phyloP scores from a whole-genome alignment of 2,329 filamentous ascomycete genomes.

The Pestalotiopsis sp. region DNA sequence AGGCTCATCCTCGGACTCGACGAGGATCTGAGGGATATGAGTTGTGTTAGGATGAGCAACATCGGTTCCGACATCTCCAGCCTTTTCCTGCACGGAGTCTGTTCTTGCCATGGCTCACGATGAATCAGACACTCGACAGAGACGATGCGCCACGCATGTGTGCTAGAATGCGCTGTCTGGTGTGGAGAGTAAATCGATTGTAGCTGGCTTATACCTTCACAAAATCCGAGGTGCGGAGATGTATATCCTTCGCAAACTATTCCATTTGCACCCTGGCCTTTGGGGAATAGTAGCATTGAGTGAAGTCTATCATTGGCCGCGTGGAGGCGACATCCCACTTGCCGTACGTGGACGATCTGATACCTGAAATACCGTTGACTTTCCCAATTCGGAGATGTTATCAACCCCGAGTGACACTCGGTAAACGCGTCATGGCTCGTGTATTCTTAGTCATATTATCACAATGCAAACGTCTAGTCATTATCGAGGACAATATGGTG shows the following conservation, averaged over 20 bases:
- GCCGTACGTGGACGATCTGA: background rate
- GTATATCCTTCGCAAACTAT: background rate
- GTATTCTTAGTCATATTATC: background rate
- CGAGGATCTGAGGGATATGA: background rate
- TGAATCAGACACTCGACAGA: background rate
- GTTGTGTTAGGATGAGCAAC: background rate
- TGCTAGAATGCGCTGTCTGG: no score
- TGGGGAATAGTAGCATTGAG: background rate
- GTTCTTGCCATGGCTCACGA: background rate
- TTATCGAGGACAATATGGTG: no score
- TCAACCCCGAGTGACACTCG: background rate
- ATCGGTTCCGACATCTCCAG: background rate
- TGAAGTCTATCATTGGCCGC: background rate
- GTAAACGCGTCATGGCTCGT: background rate
- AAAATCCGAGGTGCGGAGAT: background rate
- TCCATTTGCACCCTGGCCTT: background rate
- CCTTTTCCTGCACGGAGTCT: background rate
- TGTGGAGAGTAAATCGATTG: no score
- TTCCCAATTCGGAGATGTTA: background rate
- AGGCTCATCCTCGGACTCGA: constrained; percentile 4
- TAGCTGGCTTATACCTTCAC: no score
- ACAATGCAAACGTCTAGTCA: no score
- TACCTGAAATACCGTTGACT: background rate
- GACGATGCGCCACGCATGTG: background rate
- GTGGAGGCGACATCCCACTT: background rate